Percentiles rank a stretch among this genome's conserved stretches.
Conservation (phyloP, 2,329 filamentous ascomycete species). For the Diaporthe citrichinensis region DNA sequence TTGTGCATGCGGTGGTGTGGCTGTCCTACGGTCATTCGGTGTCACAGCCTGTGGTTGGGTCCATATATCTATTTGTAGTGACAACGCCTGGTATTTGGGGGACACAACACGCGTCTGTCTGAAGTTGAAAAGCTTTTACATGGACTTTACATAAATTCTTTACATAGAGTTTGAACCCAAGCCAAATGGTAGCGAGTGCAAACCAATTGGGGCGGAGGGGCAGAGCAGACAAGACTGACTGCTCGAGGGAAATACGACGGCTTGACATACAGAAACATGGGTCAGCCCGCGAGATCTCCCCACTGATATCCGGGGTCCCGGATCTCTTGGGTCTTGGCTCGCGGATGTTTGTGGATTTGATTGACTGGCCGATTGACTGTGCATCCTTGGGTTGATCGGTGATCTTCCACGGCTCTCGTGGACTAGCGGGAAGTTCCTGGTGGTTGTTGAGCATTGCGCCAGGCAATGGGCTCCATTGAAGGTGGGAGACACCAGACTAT, state of each 20-base stretch:
- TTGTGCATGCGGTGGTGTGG: background rate
- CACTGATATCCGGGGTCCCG: constrained; percentile 20
- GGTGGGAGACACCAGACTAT: background rate
- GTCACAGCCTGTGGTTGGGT: background rate
- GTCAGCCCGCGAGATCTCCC: constrained; percentile 17
- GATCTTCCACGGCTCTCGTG: constrained; percentile 2
- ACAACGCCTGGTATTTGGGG: background rate
- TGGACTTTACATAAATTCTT: background rate
- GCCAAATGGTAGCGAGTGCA: no score
- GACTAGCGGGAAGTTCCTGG: background rate
- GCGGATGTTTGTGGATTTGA: background rate
- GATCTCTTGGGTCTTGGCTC: constrained; percentile 22
- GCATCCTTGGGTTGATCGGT: constrained; percentile 24
- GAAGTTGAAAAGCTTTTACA: background rate
- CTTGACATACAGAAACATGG: background rate
- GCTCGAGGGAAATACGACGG: background rate
- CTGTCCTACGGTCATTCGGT: background rate
- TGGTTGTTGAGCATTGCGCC: background rate
- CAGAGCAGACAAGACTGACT: no score
- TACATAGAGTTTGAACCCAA: background rate
- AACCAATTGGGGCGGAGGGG: background rate
- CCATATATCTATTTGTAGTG: background rate
- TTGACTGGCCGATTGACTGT: background rate
- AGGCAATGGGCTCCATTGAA: background rate
- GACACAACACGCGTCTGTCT: background rate